Conservation (phyloP, 805 yeast genomes). For the Starmerella stigmatis region DNA sequence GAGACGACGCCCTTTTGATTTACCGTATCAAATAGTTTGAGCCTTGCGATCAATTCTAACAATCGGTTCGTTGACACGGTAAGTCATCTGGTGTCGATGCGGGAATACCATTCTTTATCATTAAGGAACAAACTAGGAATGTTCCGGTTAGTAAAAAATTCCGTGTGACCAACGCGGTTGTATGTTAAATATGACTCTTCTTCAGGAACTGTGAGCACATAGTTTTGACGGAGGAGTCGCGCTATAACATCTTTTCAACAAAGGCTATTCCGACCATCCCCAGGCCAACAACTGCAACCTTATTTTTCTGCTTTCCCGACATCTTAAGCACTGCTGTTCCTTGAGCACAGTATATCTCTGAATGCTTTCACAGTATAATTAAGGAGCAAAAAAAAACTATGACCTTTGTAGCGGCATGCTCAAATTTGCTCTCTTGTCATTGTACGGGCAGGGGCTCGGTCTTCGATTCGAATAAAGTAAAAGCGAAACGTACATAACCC, state of each 20-base stretch:
- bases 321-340: too few relatives aligned
- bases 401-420: too few relatives aligned
- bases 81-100: constrained; percentile 19
- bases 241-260: constrained; percentile 30
- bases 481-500: too few relatives aligned
- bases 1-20: constrained; percentile 17
- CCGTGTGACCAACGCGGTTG: constrained; percentile 31
- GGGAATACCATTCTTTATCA: constrained; percentile 19
- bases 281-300: constrained; percentile 31
- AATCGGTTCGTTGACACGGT: constrained; percentile 19
- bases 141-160: constrained; percentile 15
- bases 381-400: too few relatives aligned
- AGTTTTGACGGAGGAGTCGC: constrained; percentile 28
- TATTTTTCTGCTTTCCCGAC: too few relatives aligned
- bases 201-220: constrained; percentile 29
- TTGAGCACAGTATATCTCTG: too few relatives aligned
- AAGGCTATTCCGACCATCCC: constrained; percentile 35
- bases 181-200: constrained; percentile 34
- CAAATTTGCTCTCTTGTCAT: too few relatives aligned
- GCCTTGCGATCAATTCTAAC: constrained; percentile 10
- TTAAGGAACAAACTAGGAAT: constrained; percentile 14
- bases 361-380: too few relatives aligned
- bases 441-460: too few relatives aligned
- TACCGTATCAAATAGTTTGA: constrained; percentile 11
- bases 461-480: too few relatives aligned